Percentiles rank a stretch among this genome's conserved stretches.
Evolutionary conservation across 108 stramenopile genomes (phyloP).

Genomic region (Skeletonema marinoi): DNA sequence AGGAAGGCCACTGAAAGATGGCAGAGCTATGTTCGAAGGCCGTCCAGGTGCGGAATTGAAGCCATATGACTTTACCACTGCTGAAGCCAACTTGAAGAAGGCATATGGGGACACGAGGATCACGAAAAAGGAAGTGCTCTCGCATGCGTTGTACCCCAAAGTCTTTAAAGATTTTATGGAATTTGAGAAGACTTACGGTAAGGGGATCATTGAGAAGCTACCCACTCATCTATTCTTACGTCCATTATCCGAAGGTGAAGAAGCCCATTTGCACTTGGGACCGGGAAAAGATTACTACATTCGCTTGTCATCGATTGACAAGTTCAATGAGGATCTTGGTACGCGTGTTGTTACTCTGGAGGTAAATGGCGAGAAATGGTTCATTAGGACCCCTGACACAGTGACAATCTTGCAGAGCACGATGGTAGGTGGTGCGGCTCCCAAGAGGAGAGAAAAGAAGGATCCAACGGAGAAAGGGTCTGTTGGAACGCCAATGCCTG

Average conservation of each 20-base stretch:
- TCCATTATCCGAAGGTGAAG: slow-evolving; percentile 70
- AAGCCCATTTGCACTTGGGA: slow-evolving; percentile 48
- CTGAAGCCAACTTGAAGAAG: slow-evolving; percentile 52
- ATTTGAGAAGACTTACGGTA: slow-evolving; percentile 50
- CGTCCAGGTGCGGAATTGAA: slow-evolving; percentile 81
- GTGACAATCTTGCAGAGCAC: slow-evolving; percentile 36
- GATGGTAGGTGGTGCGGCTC: slow-evolving; percentile 15
- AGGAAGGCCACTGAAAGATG: slow-evolving; percentile 59
- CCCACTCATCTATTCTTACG: slow-evolving; percentile 71
- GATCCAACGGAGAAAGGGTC: slow-evolving; percentile 38
- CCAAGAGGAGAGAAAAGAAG: slow-evolving; percentile 33
- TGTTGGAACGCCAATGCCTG: slow-evolving; percentile 80
- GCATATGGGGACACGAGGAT: slow-evolving; percentile 57
- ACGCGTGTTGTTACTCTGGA: slow-evolving; percentile 65
- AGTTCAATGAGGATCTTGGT: slow-evolving; percentile 39
- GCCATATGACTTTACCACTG: slow-evolving; percentile 63
- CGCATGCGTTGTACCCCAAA: slow-evolving; percentile 73
- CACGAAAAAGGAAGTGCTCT: slow-evolving; percentile 61
- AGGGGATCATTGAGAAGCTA: slow-evolving; percentile 40
- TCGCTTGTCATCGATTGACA: slow-evolving; percentile 43
- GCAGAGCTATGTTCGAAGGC: slow-evolving; percentile 63
- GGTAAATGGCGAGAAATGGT: slow-evolving; percentile 72
- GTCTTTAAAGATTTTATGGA: slow-evolving; percentile 68
- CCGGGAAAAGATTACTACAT: slow-evolving; percentile 57
- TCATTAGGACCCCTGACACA: slow-evolving; percentile 34